Base-by-base conservation (phyloP, 2,329 filamentous ascomycete species). In the Claviceps lovelessii region DNA sequence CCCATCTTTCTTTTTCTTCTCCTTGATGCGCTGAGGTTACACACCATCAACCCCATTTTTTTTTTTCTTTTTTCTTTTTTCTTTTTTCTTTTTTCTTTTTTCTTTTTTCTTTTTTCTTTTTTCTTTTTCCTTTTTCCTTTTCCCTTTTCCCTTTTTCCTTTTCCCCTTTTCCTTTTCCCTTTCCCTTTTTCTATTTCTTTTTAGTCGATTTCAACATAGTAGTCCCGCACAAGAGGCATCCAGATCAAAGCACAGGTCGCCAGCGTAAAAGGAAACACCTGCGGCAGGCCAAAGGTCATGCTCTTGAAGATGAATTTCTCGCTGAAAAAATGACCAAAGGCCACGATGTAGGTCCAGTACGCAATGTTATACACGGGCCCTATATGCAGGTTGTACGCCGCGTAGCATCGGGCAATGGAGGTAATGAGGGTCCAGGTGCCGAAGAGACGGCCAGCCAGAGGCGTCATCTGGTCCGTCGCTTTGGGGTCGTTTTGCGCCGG, bases 351-450 rank as follows among this genome's bases (percentile, higher is more conserved):
- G 8, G 87, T 93, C 79, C 85, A 88, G 60, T 93, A 73, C 17
- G 85, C 85, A 56, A 96, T 74, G 67, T 93, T 80, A 69, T 94
- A 96, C 54, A 90, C 75, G 48, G 79, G 77, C 1, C 80, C 79
- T 57, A 88, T 77, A 60, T 81, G 75, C 59, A 95, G 81, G 68
- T 94, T 77, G 72, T 94, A 95, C 39, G 88, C 87, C 5, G 88
- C 88, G 65, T 94, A 94, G 60, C 90, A 73, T 53, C 90, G 81
- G 48, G 95, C 78, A 52, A 95, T 73, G 56, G 83, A 80, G 6
- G 86, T 84, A 56, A 95, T 75, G 56, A 91, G 77, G 0, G 90
- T 94, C 84, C 90, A 96, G 35, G 88, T 93, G 54, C 86, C 90
- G 68, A 95, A 95, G 23, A 88, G 83, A 59, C 88, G 84, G 31